Evolutionary conservation across 768 basidiomycete genomes (phyloP), one percentile per base, ranked within the genome.

Genomic region (Trametes meyenii): DNA sequence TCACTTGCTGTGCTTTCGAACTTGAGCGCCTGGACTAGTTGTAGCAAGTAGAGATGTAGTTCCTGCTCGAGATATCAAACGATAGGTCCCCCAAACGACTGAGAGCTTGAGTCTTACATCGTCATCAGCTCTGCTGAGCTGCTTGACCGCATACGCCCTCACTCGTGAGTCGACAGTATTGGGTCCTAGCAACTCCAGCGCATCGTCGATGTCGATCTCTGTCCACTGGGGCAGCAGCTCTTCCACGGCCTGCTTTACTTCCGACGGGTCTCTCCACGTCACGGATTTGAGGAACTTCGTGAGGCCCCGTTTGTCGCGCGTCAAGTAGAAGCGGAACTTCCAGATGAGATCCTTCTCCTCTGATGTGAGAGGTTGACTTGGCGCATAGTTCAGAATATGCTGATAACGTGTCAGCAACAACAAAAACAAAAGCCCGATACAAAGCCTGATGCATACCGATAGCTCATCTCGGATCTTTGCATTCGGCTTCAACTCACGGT

Each of bases 311-410:
- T 94, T 96, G 73, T 96, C 93, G 36, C 94, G 80, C 2, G 89
- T 86, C 12, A 99, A 86, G 66, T 97, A 98, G 77, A 98, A 99
- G n/a, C 97, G 85, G 81, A 96, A 99, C 73, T 96, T 96, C 97
- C 97, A 99, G 40, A 98, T 88, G 43, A 96, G 78, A 67, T 98
- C 96, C 71, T 96, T 97, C 76, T 98, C 96, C 69, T 95, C 92
- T 0, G 94, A 87, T 3, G 85, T 91, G 8, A 99, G 79, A 11
- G 83, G 81, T 61, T 89, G 92, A 60, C 91, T 96, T 0, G 97
- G 97, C 0, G 96, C 88, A 66, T 98, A 94, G 52, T 87, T 87
- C 52, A 99, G 84, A 50, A 99, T 94, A 63, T 88, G 86, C 95
- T 98, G 64, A 0, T 2, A 17, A 45, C 16, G n/a, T 44, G 21